phyloP scores from a whole-genome alignment of 2,329 filamentous ascomycete species.

The Botrytis elliptica region DNA sequence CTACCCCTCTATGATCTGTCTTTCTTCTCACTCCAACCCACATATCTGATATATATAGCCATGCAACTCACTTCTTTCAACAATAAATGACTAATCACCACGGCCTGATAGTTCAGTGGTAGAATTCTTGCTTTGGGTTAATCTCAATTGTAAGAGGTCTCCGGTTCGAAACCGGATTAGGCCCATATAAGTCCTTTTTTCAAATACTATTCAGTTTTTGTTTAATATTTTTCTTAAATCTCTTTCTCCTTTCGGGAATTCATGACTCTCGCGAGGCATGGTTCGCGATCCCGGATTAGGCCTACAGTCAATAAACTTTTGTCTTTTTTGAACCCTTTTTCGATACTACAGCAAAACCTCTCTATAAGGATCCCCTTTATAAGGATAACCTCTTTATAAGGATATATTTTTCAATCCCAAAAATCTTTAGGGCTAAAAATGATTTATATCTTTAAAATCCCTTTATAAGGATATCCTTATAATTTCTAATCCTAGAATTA shows the following conservation, averaged over 20 bases:
- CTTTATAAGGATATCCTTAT: too few species aligned
- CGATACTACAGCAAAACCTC: background rate
- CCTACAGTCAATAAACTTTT: background rate
- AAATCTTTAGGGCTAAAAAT: too few species aligned
- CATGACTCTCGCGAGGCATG: too few species aligned
- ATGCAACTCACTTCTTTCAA: fast-evolving
- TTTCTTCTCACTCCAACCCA: background rate
- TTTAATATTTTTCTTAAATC: too few species aligned
- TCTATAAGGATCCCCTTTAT: too few species aligned
- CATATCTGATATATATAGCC: fast-evolving
- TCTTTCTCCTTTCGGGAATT: too few species aligned
- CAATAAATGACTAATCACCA: background rate
- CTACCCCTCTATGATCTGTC: background rate
- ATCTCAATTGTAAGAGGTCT: slow-evolving; percentile 9
- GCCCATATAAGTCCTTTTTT: background rate
- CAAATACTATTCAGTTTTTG: too few species aligned
- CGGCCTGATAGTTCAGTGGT: slow-evolving; percentile 17
- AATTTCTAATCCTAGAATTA: too few species aligned
- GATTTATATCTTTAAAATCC: too few species aligned
- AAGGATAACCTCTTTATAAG: too few species aligned
- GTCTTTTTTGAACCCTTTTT: background rate
- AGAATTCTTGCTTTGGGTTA: slow-evolving; percentile 18
- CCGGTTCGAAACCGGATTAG: slow-evolving; percentile 13
- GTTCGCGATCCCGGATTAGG: slow-evolving; percentile 11
- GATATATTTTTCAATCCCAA: too few species aligned